Evolutionary conservation across 257 asterid genomes (phyloP), one percentile per base, ranked within the genome.

Genomic region (Salvia miltiorrhiza): DNA sequence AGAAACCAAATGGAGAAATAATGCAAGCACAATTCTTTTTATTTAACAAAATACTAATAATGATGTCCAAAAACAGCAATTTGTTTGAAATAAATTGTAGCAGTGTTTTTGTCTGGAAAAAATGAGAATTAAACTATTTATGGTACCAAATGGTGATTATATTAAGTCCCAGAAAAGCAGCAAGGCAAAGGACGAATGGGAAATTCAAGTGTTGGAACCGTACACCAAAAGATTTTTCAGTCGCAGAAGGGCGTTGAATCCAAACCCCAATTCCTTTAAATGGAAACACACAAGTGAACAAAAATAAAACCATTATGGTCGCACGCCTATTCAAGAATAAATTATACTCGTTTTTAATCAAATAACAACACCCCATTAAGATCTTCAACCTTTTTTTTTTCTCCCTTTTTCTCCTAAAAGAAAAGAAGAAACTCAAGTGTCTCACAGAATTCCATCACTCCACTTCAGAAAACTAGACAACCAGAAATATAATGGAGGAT

Each of bases 201-300:
- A 76, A 86, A 82, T 84, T 84, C 71, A 73, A 71, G 78, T 76
- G 75, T 65, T 74, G 70, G 65, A 23, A 65, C 83, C 84, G 86
- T 79, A 74, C 79, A 60, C 0, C 52, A 58, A 74, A 59, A 71
- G 78, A 65, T 63, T 68, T 53, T 9, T 53, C 75, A 78, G 73
- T 64, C 43, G 78, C 80, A 74, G 76, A 57, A 70, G 71, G 54
- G 40, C 58, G 52, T 16, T 63, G 49, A 75, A 63, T 49, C 40
- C 40, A 35, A 35, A 35, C 6, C 40, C 62, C 49, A 72, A 64
- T 58, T 68, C 77, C 76, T 50, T 33, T 60, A 62, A 57, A 76
- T 50, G 47, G 78, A 67, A 76, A 77, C 61, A 48, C 26, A 28
- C 33, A 37, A 54, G 23, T 3, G 23, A 56, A 61, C 39, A 58